These are phyloP conservation scores for Adansonia digitata DNA, from an alignment of 345 rosid species.

Conservation along the genomic window DNA sequence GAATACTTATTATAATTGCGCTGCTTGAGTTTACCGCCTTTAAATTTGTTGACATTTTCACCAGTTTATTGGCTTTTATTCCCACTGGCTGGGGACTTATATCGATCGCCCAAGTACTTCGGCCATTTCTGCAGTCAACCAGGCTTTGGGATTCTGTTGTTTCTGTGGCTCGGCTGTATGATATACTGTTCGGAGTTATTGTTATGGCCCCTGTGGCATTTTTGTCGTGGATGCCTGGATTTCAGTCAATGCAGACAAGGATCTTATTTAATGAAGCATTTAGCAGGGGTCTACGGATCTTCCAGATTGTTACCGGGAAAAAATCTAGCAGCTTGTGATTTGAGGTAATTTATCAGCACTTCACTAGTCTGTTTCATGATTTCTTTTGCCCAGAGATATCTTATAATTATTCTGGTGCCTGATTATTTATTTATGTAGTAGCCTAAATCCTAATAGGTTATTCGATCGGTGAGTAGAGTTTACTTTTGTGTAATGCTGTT, in stretches of 20 bases:
- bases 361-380: background rate
- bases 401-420: background rate
- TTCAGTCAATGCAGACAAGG: slow-evolving; percentile 71
- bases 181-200: slow-evolving; percentile 57
- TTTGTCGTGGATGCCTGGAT: slow-evolving; percentile 75
- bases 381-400: background rate
- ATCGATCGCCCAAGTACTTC: slow-evolving; percentile 48
- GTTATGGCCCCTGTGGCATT: slow-evolving; percentile 63
- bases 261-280: slow-evolving; percentile 65
- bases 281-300: slow-evolving; percentile 64
- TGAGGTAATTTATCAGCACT: slow-evolving; percentile 3
- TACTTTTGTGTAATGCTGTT: background rate
- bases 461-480: background rate
- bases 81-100: slow-evolving; percentile 72
- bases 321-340: slow-evolving; percentile 23
- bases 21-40: slow-evolving; percentile 49
- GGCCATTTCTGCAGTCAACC: slow-evolving; percentile 42
- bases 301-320: slow-evolving; percentile 62
- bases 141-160: slow-evolving; percentile 47
- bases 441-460: background rate
- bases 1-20: slow-evolving; percentile 40
- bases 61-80: slow-evolving; percentile 62
- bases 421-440: background rate
- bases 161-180: slow-evolving; percentile 61
- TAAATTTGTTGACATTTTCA: slow-evolving; percentile 47